Conservation (phyloP, 1,139 yeast genomes). For the Magnusiomyces ingens region DNA sequence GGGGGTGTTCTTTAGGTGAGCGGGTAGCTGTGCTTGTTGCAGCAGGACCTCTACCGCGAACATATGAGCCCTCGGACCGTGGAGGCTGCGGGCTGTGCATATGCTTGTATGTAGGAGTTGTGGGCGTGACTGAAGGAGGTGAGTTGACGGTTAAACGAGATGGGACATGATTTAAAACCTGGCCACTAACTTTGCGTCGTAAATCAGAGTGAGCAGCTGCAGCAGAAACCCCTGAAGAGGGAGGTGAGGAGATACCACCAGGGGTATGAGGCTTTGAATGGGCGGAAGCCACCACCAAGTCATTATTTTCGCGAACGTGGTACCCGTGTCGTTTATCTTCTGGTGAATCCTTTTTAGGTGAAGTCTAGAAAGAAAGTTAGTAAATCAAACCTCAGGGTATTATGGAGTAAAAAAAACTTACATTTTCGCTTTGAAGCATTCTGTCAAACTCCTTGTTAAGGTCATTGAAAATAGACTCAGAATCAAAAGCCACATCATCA, state of each 20-base stretch:
- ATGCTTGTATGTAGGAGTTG: not conserved
- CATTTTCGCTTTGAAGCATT: slow-evolving; percentile 30
- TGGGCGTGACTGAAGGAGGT: not conserved
- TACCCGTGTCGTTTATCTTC: slow-evolving; percentile 27
- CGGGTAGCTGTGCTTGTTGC: not conserved
- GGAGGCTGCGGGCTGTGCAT: not conserved
- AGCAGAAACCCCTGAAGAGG: not conserved
- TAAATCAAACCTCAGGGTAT: not conserved
- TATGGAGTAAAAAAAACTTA: slow-evolving; percentile 14
- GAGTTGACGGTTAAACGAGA: not conserved
- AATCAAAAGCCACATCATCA: slow-evolving; percentile 33
- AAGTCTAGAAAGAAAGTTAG: not conserved
- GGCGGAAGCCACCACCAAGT: slow-evolving; percentile 29
- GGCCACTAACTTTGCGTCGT: slow-evolving; percentile 20
- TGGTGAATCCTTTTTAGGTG: not conserved
- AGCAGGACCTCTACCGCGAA: not conserved
- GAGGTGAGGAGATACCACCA: not conserved
- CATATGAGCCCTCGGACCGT: not conserved
- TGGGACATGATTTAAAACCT: slow-evolving; percentile 19
- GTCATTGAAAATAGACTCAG: slow-evolving; percentile 38
- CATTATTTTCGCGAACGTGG: slow-evolving; percentile 30
- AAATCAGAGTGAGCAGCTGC: slow-evolving; percentile 1
- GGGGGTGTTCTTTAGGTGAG: too few species aligned
- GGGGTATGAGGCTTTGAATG: not conserved
- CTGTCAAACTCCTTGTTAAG: slow-evolving; percentile 35